Evolutionary conservation across 768 basidiomycete species (phyloP).

Genomic region (Termitomyces sp.): DNA sequence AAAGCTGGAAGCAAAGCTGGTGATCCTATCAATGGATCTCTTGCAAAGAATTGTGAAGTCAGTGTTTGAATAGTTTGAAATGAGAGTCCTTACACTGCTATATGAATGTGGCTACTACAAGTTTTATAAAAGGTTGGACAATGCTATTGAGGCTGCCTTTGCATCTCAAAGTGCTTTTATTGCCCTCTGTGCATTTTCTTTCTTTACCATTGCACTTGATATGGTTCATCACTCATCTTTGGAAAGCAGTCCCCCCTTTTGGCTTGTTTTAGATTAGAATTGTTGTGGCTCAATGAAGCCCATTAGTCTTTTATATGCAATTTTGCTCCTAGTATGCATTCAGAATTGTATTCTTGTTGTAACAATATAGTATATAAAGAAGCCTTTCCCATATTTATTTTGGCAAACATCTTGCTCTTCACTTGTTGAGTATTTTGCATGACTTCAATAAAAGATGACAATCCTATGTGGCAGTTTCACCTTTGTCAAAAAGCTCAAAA

Average conservation of each 20-base stretch:
- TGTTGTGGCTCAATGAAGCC: not conserved
- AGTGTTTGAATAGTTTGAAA: not conserved
- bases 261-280: not conserved
- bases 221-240: not conserved
- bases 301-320: not conserved
- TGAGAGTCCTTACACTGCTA: not conserved
- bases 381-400: not conserved
- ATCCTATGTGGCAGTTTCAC: not conserved
- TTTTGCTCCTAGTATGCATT: not conserved
- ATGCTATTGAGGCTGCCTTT: not conserved
- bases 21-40: no score
- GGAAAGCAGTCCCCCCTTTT: not conserved
- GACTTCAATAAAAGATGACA: not conserved
- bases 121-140: not conserved
- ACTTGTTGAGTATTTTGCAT: conserved; percentile 1
- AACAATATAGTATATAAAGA: not conserved
- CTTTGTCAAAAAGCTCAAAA: not conserved
- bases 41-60: no score
- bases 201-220: conserved; percentile 7
- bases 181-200: not conserved
- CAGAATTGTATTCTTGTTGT: not conserved
- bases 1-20: no score
- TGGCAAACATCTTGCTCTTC: not conserved
- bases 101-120: not conserved
- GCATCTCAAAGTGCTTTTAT: not conserved